Conservation (phyloP, 306 rosid species). For the Vigna reflexopilosa region DNA sequence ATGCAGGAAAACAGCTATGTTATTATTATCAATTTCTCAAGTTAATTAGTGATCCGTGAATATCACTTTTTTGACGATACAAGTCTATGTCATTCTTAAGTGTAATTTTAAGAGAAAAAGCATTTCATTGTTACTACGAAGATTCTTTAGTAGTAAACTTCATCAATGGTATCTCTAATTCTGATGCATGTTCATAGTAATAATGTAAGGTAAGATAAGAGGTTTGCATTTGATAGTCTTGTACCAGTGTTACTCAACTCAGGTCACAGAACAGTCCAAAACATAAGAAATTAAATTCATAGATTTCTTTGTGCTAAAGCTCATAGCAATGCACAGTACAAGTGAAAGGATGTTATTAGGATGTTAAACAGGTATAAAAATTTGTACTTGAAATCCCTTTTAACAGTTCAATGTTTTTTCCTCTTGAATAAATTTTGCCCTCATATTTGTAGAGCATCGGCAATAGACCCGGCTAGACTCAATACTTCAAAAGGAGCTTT, state of each 20-base stretch:
- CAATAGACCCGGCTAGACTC: constrained; percentile 91
- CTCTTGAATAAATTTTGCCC: not conserved
- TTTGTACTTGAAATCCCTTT: constrained; percentile 29
- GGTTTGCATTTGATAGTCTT: constrained; percentile 17
- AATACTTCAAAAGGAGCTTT: constrained; percentile 88
- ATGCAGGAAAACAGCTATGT: too few species aligned
- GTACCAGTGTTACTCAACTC: constrained; percentile 17
- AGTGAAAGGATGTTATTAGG: constrained; percentile 27
- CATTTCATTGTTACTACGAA: not conserved
- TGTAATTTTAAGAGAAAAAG: not conserved
- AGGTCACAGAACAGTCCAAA: constrained; percentile 14
- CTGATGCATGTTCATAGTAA: constrained; percentile 7
- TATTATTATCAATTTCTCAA: not conserved
- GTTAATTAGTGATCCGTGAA: not conserved
- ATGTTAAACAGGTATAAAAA: not conserved
- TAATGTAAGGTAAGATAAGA: not conserved
- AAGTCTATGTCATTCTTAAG: not conserved
- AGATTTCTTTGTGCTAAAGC: constrained; percentile 26
- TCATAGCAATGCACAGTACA: constrained; percentile 22
- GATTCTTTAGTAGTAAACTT: not conserved
- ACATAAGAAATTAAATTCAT: not conserved
- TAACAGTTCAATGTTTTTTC: constrained; percentile 14
- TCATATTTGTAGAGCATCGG: constrained; percentile 82
- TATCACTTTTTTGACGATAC: not conserved
- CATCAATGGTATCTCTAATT: constrained; percentile 10